A percentile compares a stretch with the other conserved stretches of the same genome.
These are phyloP conservation scores for Coemansia sp. DNA, from an alignment of 192 early-diverging fungal species.

Conservation along the genomic window DNA sequence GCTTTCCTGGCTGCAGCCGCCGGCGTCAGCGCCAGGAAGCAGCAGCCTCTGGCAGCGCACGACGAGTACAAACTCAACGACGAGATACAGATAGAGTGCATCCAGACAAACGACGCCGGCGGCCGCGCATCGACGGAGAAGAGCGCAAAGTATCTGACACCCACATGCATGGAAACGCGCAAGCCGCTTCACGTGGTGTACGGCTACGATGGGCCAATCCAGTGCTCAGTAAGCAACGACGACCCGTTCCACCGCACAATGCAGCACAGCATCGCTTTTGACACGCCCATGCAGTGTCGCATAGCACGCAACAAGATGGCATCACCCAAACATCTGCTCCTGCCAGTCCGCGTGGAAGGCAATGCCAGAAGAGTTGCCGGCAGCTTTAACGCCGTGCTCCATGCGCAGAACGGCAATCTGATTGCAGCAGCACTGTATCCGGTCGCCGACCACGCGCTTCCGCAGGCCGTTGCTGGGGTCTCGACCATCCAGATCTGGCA, in stretches of 20 bases:
- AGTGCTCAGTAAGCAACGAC: conserved; percentile 39
- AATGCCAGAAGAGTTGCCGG: conserved; percentile 21
- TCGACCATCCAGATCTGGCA: conserved; percentile 46
- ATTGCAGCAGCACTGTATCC: conserved; percentile 42
- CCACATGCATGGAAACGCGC: conserved; percentile 40
- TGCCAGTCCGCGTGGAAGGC: conserved; percentile 18
- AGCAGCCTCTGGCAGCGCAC: conserved; percentile 5
- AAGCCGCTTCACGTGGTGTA: conserved; percentile 31
- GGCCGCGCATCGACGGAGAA: conserved; percentile 11
- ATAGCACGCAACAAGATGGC: conserved; percentile 22
- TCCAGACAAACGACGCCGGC: conserved; percentile 12
- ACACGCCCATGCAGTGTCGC: conserved; percentile 33
- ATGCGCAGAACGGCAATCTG: conserved; percentile 30
- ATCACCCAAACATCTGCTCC: conserved; percentile 16
- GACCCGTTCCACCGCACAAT: conserved; percentile 29
- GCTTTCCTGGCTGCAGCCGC: neutral
- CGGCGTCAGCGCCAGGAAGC: neutral
- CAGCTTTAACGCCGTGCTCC: conserved; percentile 44
- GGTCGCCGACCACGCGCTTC: conserved; percentile 35
- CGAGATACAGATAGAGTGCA: conserved; percentile 31
- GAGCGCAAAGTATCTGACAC: conserved; percentile 17
- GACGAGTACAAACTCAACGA: conserved; percentile 32
- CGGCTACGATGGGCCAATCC: conserved; percentile 31
- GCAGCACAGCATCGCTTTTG: conserved; percentile 3
- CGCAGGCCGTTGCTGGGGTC: conserved; percentile 39